Percentiles rank a stretch among this genome's conserved stretches.
Evolutionary conservation across 139 green algal genomes (phyloP).

Genomic region (Edaphochlamys debaryana): DNA sequence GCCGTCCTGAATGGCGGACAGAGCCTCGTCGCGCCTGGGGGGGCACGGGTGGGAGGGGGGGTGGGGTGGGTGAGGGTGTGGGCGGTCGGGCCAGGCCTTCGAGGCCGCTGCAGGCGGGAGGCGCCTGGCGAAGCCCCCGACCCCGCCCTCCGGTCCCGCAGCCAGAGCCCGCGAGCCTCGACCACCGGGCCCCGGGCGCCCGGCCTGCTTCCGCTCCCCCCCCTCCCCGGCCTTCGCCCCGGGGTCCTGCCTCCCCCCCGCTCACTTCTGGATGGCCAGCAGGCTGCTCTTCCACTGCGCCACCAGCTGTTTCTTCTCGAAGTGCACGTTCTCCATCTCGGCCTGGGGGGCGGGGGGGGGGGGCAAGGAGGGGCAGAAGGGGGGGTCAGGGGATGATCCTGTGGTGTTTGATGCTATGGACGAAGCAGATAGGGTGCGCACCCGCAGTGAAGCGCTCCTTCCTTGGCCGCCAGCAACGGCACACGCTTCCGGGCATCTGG

Average conservation of each 20-base stretch:
- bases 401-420: too few relatives aligned
- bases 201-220: background rate
- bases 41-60: background rate
- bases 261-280: conserved; percentile 72
- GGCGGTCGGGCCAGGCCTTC: background rate
- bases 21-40: conserved; percentile 77
- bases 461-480: too few relatives aligned
- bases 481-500: too few relatives aligned
- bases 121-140: background rate
- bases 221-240: background rate
- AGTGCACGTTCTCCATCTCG: conserved; percentile 90
- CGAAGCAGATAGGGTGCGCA: too few relatives aligned
- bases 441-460: too few relatives aligned
- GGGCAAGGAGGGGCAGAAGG: background rate
- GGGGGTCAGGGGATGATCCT: background rate
- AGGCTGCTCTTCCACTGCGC: conserved; percentile 86
- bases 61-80: background rate
- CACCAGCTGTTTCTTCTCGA: conserved; percentile 92
- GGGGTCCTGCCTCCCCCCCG: background rate
- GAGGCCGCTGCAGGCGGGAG: background rate
- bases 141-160: too few relatives aligned
- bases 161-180: too few relatives aligned
- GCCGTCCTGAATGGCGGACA: conserved; percentile 78
- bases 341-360: background rate
- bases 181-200: background rate